Evolutionary conservation across 257 asterid genomes (phyloP), one percentile per base, ranked within the genome.

Genomic region (Ballota nigra): DNA sequence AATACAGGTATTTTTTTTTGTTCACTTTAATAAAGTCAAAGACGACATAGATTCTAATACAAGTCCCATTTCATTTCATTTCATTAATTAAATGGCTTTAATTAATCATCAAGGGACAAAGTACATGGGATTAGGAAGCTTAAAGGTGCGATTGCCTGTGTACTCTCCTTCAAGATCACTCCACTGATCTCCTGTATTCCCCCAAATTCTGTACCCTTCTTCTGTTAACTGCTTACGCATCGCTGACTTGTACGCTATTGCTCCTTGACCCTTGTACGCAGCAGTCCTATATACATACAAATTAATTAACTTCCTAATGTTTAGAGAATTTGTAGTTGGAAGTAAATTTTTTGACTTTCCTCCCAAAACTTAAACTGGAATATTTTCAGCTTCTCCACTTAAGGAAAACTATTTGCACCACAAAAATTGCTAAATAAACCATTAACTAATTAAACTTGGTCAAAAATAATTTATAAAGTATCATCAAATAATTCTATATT

Each of bases 171-270:
- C 84, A 57, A 86, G 83, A 77, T 86, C 92, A 77, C 84, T 82
- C 92, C 92, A 86, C 31, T 86, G 89, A 70, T 86, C 92, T 59
- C 92, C 89, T 13, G 81, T 80, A 13, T 86, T 86, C 36, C 92
- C 92, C 89, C 87, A 80, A 71, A 86, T 79, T 69, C 80, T 79
- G 79, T 82, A 84, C 10, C 92, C 88, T 55, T 82, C 83, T 63
- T 31, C 82, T 3, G 60, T 83, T 74, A 86, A 16, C 40, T 79
- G 83, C 81, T 66, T 84, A 28, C 92, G 71, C 16, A 84, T 70
- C 19, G 72, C 79, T 3, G 89, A 84, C 40, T 86, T 86, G 75
- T 84, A 86, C 8, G 36, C 45, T 24, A 69, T 33, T 0, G 89
- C 86, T 29, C 88, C 81, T 53, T 73, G 72, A 9, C 91, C 91